phyloP scores from a whole-genome alignment of 2,329 filamentous ascomycete species.

The Clathrospora elynae region DNA sequence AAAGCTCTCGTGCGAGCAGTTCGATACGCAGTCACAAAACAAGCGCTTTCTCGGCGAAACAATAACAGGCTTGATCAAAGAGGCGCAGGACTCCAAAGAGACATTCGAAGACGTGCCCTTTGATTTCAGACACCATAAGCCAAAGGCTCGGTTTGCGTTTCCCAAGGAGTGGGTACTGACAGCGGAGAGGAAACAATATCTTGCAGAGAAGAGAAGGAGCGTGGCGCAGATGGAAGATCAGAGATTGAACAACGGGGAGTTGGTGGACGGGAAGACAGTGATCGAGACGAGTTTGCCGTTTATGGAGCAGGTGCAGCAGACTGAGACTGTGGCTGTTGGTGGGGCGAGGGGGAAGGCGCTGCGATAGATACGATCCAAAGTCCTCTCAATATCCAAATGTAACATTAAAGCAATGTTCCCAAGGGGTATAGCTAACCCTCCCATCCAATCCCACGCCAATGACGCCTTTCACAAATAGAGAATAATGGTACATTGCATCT shows the following conservation, averaged over 20 bases:
- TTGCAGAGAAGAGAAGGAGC: conserved; percentile 65
- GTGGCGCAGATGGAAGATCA: conserved; percentile 60
- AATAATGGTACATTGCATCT: too few species aligned
- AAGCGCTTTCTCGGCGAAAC: conserved; percentile 90
- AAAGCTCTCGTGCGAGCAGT: conserved; percentile 90
- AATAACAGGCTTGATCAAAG: conserved; percentile 71
- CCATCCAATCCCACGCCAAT: conserved; percentile 5
- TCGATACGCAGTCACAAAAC: conserved; percentile 89
- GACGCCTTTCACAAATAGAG: too few species aligned
- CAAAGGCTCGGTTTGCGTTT: conserved; percentile 71
- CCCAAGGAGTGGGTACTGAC: conserved; percentile 85
- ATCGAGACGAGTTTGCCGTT: conserved; percentile 44
- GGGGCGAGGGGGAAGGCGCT: conserved; percentile 20
- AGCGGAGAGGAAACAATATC: conserved; percentile 65
- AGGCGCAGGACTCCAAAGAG: conserved; percentile 76
- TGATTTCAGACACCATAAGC: conserved; percentile 82
- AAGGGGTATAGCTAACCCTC: conserved; percentile 9
- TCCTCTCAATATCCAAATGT: conserved; percentile 1
- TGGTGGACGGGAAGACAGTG: conserved; percentile 60
- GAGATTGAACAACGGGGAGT: conserved; percentile 58
- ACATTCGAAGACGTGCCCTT: conserved; percentile 88
- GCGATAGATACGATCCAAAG: conserved; percentile 2
- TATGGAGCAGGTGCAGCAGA: conserved; percentile 17
- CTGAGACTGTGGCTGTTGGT: conserved; percentile 25
- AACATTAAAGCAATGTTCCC: neutral